Percentiles rank a stretch among this genome's conserved stretches.
Evolutionary conservation across 2,329 filamentous ascomycete species (phyloP).

Genomic region (Sporothrix protearum): DNA sequence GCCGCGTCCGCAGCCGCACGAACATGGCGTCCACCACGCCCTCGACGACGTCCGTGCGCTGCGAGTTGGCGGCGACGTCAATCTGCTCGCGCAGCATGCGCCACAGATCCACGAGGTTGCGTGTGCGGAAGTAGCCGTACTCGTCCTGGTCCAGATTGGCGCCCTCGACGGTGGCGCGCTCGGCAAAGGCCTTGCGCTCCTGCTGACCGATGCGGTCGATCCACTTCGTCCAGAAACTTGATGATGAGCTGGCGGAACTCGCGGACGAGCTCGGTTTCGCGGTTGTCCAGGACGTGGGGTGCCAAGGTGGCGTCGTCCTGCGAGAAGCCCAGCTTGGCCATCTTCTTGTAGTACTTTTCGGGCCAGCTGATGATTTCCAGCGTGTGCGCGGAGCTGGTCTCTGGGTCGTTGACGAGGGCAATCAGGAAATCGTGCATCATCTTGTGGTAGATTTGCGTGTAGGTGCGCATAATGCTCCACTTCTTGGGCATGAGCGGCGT

Average conservation of each 20-base stretch:
- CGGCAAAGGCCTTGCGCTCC: conserved; percentile 76
- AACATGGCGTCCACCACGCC: conserved; percentile 97
- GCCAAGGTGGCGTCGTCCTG: conserved; percentile 62
- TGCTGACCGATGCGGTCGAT: conserved; percentile 86
- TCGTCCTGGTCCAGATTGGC: conserved; percentile 79
- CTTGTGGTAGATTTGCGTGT: conserved; percentile 84
- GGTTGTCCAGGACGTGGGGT: conserved; percentile 85
- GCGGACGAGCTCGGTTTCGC: conserved; percentile 83
- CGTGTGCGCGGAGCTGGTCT: conserved; percentile 80
- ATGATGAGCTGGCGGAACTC: conserved; percentile 96
- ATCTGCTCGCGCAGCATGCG: conserved; percentile 95
- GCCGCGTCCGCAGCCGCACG: conserved; percentile 73
- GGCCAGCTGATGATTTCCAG: conserved; percentile 93
- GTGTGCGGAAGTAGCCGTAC: conserved; percentile 87
- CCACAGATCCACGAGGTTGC: conserved; percentile 92
- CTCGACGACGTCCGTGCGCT: conserved; percentile 85
- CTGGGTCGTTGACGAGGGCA: conserved; percentile 75
- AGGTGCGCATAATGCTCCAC: conserved; percentile 92
- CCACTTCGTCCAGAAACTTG: conserved; percentile 94
- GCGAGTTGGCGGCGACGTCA: conserved; percentile 75
- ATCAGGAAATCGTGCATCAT: conserved; percentile 95
- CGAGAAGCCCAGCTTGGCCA: conserved; percentile 80
- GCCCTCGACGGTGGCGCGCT: conserved; percentile 68
- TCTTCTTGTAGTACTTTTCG: conserved; percentile 93
- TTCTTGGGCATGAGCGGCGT: conserved; percentile 86